Base-by-base conservation (phyloP, 768 basidiomycete species). In the Hygrophorus pudorinus region DNA sequence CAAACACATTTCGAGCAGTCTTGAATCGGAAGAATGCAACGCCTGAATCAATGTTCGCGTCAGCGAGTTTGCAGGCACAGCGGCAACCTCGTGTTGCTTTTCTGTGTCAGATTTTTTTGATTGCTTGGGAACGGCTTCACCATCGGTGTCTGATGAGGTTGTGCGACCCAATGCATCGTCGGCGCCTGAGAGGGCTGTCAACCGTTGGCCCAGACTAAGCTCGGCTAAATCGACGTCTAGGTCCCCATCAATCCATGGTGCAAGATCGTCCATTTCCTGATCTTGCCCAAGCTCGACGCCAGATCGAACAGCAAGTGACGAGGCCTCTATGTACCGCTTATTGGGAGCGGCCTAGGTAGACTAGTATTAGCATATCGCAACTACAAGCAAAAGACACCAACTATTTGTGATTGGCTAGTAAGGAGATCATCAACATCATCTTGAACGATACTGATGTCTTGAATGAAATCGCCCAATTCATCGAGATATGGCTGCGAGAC, bases 21-120 rank as follows among this genome's bases (percentile, higher is more conserved):
- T 77, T 2, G 85, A 76, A 67, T 99, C 96, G 14, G 86, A 83
- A 1, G 96, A 97, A 60, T 99, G 96, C 20, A 99, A 65, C 0
- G 96, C 94, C 65, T 99, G 96, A 46, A 94, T 87, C 39, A 99
- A 73, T 20, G 94, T 93, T 44, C 91, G 82, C 20, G 94, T 89
- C 47, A 98, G 74, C 0, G 94, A 93, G 51, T 82, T 79, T 1
- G 89, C 79, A 30, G 92, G 87, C 14, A 80, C 68, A 32, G 72
- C 61, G n/a, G 68, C 56, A 6, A 58, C 56, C 10, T 66, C 65
- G 16, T 54, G 35, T 34, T 60, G 59, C 17, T 49, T 48, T 48
- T 56, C 64, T 49, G 63, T 66, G 47, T 59, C 60, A 17, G 56
- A 48, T 27, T 61, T 56, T 53, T 60, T 68, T 30, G 54, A 47